Base-by-base conservation (phyloP, 1,284 basidiomycete species). In the Ceratobasidium theobromae region DNA sequence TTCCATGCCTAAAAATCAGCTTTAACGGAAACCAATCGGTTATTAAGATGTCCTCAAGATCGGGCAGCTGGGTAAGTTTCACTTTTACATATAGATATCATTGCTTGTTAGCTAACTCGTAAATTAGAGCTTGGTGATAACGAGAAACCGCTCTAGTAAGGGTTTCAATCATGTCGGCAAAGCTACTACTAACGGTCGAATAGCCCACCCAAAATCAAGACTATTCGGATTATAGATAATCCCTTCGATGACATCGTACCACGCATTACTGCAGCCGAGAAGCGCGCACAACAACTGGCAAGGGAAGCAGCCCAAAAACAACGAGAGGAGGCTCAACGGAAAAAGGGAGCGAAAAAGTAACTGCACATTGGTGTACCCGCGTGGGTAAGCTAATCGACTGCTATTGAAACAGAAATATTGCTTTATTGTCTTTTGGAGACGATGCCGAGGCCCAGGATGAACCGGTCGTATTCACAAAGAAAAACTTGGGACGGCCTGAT, bases 231-330 rank as follows among this genome's bases (percentile, higher is more conserved):
- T 64, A 74, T 95, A 14, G 93, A 97, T 66, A 96, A 98, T 73
- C 95, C 96, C 0, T 98, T 97, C 74, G 84, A 88, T 53, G 95
- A 98, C 73, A 96, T 98, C 70, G 83, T 95, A 28, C 95, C 96
- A 0, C 87, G 96, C n/a, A 97, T 98, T 70, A 99, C 96, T 0
- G 93, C 92, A 0, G 91, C 87, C 1, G 95, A 98, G 77, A 88
- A 90, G 69, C 84, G 86, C 45, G 87, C 82, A 0, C 95, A 97
- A 74, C 87, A 88, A 69, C 81, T 83, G 65, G 94, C 94, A 0
- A 83, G 86, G 35, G 83, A 91, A 72, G 83, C 88, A 70, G 86
- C 85, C 0, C 89, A 89, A 71, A 81, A 81, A 51, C 91, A 93
- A 73, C 79, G 87, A 16, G 92, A 94, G 73, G 87, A 90, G 71